Base-by-base conservation (phyloP, 306 rosid species). In the Prunus armeniaca region DNA sequence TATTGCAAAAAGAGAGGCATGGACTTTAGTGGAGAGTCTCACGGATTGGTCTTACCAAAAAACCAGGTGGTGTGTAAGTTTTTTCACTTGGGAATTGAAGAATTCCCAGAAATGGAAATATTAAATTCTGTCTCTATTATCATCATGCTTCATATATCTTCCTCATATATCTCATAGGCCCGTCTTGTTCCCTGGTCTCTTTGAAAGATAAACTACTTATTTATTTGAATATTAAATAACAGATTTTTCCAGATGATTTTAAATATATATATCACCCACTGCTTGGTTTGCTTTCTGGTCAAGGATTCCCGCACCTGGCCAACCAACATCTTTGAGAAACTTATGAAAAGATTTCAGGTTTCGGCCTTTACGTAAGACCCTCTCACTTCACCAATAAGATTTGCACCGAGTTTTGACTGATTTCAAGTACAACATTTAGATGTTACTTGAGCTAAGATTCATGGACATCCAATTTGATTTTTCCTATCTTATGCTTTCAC, bases 271-370 rank as follows among this genome's bases (percentile, higher is more conserved):
- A 22, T 55, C 20, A 10, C 38, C 22, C 76, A 72, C 38, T 0
- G 52, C 62, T 25, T 3, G 8, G 71, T 20, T 87, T 87, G 82
- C 83, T 85, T 83, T 60, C 38, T 78, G 86, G 80, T 86, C 86
- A 88, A 88, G 89, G 74, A 80, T 86, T 88, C 79, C 88, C 75
- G 67, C 84, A 76, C 85, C 84, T 25, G 78, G 88, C 87, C 89
- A 82, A 85, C 83, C 84, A 75, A 60, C 81, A 82, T 82, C 83
- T 65, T 84, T 80, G 52, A 76, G 64, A 57, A 51, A 69, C 17
- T 54, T 76, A 76, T 75, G 47, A 51, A 80, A 80, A 75, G 1
- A 54, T 78, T 82, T 85, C 88, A 86, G 84, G 84, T 86, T 84
- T 82, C 47, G 30, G 78, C 75, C 67, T 64, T 77, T 61, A 66